These are phyloP conservation scores for Fusarium tricinctum DNA, from an alignment of 2,329 filamentous ascomycete genomes.

Conservation along the genomic window DNA sequence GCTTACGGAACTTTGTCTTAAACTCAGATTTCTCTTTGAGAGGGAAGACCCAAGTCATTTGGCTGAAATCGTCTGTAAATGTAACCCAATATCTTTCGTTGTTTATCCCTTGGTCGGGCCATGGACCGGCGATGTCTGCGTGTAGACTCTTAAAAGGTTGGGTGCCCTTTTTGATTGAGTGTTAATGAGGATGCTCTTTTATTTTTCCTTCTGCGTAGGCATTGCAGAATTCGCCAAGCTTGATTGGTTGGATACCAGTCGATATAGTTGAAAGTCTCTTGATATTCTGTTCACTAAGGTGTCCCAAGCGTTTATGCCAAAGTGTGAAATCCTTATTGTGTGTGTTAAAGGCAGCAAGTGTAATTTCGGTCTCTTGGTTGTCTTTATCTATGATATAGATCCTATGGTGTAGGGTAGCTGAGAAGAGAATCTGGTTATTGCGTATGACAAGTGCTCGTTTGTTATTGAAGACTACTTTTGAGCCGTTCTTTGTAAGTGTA, in stretches of 20 bases:
- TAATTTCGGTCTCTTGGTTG: not conserved
- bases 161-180: not conserved
- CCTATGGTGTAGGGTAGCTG: no score
- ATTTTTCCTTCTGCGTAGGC: not conserved
- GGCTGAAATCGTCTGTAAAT: no score
- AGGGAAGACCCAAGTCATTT: no score
- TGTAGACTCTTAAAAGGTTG: not conserved
- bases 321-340: rapidly evolving
- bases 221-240: not conserved
- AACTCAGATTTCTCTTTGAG: no score
- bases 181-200: not conserved
- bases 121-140: not conserved
- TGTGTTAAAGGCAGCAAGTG: not conserved
- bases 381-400: not conserved
- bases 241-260: no score
- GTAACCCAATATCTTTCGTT: no score
- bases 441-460: no score
- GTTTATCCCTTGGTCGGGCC: no score
- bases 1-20: no score
- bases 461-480: no score
- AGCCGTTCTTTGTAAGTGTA: no score
- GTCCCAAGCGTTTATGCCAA: not conserved
- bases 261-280: not conserved
- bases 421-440: no score
- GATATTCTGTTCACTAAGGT: not conserved